These are phyloP conservation scores for Spathaspora sp. DNA, from an alignment of 805 yeast species.

Conservation along the genomic window DNA sequence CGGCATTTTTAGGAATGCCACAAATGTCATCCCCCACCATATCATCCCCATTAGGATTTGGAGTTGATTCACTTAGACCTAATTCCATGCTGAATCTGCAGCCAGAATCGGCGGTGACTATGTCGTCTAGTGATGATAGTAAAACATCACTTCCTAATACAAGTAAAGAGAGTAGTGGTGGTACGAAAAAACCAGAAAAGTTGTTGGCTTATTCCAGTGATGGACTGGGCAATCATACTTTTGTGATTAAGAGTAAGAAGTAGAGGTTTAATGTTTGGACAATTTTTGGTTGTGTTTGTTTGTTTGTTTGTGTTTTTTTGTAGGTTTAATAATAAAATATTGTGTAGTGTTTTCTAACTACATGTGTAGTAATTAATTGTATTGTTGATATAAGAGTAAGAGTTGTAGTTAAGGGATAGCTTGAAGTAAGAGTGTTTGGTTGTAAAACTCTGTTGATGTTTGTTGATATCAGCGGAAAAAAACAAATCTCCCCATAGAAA, in stretches of 20 bases:
- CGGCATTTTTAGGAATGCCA: not conserved
- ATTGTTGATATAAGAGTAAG: no score
- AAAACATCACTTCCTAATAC: not conserved
- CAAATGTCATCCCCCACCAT: not conserved
- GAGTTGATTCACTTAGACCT: not conserved
- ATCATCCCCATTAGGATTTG: not conserved
- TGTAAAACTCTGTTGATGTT: not conserved
- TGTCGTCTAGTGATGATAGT: not conserved
- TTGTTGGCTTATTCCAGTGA: conserved; percentile 40
- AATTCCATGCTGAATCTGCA: not conserved
- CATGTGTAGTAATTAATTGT: not conserved
- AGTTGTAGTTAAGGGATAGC: not conserved
- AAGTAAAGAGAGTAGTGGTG: not conserved
- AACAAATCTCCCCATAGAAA: no score
- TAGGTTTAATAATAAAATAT: not conserved
- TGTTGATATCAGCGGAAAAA: not conserved
- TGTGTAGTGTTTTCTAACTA: not conserved
- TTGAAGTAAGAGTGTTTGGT: not conserved
- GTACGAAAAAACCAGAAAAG: conserved; percentile 18
- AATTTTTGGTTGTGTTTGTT: not conserved
- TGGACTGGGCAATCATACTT: conserved; percentile 35
- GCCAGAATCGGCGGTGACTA: not conserved
- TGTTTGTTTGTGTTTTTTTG: no score
- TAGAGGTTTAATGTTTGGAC: not conserved
- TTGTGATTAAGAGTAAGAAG: conserved; percentile 30